Conservation (phyloP, 1,284 basidiomycete species). For the Papiliotrema nemorosa region DNA sequence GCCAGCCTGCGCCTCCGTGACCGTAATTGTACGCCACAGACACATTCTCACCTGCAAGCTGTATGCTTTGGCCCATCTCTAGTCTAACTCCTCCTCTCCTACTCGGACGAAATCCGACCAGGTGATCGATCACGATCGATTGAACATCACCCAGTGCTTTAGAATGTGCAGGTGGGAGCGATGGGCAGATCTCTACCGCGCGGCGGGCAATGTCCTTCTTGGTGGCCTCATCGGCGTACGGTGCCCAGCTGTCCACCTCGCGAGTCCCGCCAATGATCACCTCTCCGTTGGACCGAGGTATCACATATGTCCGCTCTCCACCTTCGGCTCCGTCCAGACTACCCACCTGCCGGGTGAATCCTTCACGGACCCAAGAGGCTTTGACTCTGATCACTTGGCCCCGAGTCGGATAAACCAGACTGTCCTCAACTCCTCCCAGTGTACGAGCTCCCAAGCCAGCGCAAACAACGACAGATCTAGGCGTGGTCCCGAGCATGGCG, state of each 20-base stretch:
- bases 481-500: slow-evolving; percentile 24
- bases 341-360: slow-evolving; percentile 44
- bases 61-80: slow-evolving; percentile 22
- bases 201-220: slow-evolving; percentile 33
- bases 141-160: not conserved
- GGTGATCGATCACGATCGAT: slow-evolving; percentile 13
- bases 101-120: slow-evolving; percentile 44
- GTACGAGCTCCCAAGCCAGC: slow-evolving; percentile 47
- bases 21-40: slow-evolving; percentile 45
- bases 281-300: slow-evolving; percentile 42
- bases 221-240: slow-evolving; percentile 32
- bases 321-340: slow-evolving; percentile 40
- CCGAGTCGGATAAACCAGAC: slow-evolving; percentile 38
- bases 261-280: slow-evolving; percentile 48
- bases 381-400: slow-evolving; percentile 46
- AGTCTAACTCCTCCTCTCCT: slow-evolving; percentile 31
- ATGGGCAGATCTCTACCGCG: slow-evolving; percentile 39
- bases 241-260: slow-evolving; percentile 42
- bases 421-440: slow-evolving; percentile 43
- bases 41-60: slow-evolving; percentile 5
- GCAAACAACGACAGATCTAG: slow-evolving; percentile 64
- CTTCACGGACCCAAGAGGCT: slow-evolving; percentile 38
- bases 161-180: slow-evolving; percentile 18
- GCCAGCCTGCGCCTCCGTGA: slow-evolving; percentile 49
- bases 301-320: slow-evolving; percentile 46